A percentile compares a stretch with the other conserved stretches of the same genome.
Conservation (phyloP, 129 eudicot species). For the Solidago caesia region DNA sequence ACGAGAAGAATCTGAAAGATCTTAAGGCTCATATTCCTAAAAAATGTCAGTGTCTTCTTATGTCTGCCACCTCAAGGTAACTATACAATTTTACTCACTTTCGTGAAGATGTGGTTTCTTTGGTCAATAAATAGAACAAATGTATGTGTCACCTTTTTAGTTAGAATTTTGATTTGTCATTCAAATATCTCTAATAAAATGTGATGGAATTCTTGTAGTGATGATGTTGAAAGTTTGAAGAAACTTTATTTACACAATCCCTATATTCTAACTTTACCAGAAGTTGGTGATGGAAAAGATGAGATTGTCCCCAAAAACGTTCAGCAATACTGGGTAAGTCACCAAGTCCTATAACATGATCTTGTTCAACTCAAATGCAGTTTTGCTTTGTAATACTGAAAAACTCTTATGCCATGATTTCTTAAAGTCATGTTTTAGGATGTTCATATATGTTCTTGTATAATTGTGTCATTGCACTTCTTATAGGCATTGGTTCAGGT, state of each 20-base stretch:
- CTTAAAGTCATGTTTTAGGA: not conserved
- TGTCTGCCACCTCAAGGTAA: constrained; percentile 97
- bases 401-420: not conserved
- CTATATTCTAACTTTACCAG: constrained; percentile 75
- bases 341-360: constrained; percentile 18
- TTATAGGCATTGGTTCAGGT: not conserved
- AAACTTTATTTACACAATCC: constrained; percentile 92
- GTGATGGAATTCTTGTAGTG: constrained; percentile 45
- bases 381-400: not conserved
- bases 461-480: not conserved
- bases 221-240: constrained; percentile 85
- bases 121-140: not conserved
- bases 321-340: constrained; percentile 70
- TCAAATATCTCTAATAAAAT: not conserved
- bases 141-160: not conserved
- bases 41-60: constrained; percentile 90
- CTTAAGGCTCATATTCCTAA: constrained; percentile 76
- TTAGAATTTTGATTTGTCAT: not conserved
- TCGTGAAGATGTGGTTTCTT: not conserved
- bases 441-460: not conserved
- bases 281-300: constrained; percentile 71
- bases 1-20: constrained; percentile 81
- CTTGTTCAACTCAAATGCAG: not conserved
- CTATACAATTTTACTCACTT: not conserved
- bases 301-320: constrained; percentile 86